Evolutionary conservation across 495 filamentous ascomycete species (phyloP), one percentile per base, ranked within the genome.

Genomic region (Aspergillus biplanus): DNA sequence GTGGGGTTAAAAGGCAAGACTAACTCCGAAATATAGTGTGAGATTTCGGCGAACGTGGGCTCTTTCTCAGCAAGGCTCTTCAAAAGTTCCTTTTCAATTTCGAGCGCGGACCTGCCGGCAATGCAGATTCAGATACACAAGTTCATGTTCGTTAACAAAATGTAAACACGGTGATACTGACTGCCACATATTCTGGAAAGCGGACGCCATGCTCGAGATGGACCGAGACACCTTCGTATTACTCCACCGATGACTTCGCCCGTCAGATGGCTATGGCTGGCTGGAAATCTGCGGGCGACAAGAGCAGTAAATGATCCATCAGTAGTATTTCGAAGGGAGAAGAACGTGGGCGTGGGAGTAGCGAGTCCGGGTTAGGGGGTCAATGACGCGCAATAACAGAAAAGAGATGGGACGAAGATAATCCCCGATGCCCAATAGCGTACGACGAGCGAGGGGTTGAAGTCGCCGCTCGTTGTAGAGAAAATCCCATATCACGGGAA

Each of bases 1-100:
- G n/a, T 7, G 42, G 37, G 42, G 56, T 15, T 21, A 61, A 12
- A 56, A 48, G 33, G 46, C 49, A 53, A 58, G 35, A 80, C 86
- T 75, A 72, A 89, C 88, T 85, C 82, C 37, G 81, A 73, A 61
- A 89, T 77, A 58, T 82, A 74, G 65, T 86, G 77, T 44, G 87
- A 80, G 59, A 88, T 80, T 61, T 85, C 81, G 34, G 82, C 78
- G 67, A 85, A 87, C 32, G 81, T 81, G 44, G 80, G 73, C 63
- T 83, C 83, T 64, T 83, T 83, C 27, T 82, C 80, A 59, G 75
- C 77, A 56, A 85, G 76, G 62, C 78, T 77, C 53, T 79, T 77
- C 54, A 81, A 65, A 48, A 85, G 76, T 47, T 85, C 75, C 53
- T 65, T 77, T 73, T 85, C 82, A 60, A 72, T 73, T 53, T 72